phyloP scores from a whole-genome alignment of 2,329 filamentous ascomycete species.

The Neonectria sp. region DNA sequence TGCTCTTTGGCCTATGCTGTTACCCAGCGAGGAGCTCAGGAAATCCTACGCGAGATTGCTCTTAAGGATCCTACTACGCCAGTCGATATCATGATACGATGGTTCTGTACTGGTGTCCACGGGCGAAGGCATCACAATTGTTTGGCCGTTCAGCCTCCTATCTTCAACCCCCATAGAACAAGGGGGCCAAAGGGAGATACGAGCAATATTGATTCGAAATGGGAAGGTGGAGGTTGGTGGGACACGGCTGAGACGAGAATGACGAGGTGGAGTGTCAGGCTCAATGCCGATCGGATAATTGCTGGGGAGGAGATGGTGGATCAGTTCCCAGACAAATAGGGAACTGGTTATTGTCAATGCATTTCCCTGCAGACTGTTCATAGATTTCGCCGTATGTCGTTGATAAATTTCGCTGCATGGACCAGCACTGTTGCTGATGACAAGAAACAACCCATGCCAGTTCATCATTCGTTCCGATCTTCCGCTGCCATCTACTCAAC shows the following conservation, averaged over 20 bases:
- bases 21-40: conserved; percentile 59
- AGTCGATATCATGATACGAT: conserved; percentile 62
- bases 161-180: conserved; percentile 63
- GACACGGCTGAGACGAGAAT: conserved; percentile 52
- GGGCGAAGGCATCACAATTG: conserved; percentile 55
- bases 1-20: conserved; percentile 63
- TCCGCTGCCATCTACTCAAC: too few species aligned
- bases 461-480: too few species aligned
- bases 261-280: conserved; percentile 56
- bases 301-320: conserved; percentile 1
- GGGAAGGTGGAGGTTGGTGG: conserved; percentile 39
- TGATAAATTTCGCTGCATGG: too few species aligned
- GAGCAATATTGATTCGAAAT: conserved; percentile 57
- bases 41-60: conserved; percentile 60
- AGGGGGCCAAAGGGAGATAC: conserved; percentile 52
- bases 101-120: conserved; percentile 60
- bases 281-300: conserved; percentile 58
- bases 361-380: too few species aligned
- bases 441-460: too few species aligned
- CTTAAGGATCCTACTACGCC: conserved; percentile 57
- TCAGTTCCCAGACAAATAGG: conserved; percentile 1
- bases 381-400: too few species aligned
- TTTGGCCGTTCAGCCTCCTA: conserved; percentile 57
- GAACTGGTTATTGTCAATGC: too few species aligned
- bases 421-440: too few species aligned